phyloP scores from a whole-genome alignment of 768 basidiomycete genomes.

The Collybiopsis luxurians region DNA sequence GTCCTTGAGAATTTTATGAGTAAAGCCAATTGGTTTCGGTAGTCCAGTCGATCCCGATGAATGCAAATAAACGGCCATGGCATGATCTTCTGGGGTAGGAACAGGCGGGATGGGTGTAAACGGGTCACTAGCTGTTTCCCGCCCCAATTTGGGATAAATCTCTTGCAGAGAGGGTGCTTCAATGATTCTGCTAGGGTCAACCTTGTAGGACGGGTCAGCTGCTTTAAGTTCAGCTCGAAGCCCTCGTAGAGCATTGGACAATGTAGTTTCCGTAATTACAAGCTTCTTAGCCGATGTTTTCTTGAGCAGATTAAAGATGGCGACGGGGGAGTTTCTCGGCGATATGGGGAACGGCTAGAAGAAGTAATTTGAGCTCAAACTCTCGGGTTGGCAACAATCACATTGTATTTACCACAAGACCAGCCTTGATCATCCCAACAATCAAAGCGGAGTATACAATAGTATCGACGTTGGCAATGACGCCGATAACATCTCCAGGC shows the following conservation, averaged over 20 bases:
- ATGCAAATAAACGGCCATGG: constrained; percentile 20
- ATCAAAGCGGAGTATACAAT: constrained; percentile 18
- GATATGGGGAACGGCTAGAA: constrained; percentile 39
- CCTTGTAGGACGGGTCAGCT: constrained; percentile 16
- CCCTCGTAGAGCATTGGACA: constrained; percentile 25
- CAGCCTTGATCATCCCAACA: constrained; percentile 17
- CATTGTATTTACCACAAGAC: constrained; percentile 13
- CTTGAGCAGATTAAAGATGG: constrained; percentile 31
- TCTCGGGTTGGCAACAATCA: background rate
- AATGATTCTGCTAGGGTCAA: constrained; percentile 21
- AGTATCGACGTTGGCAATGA: constrained; percentile 21
- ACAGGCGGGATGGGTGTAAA: constrained; percentile 26
- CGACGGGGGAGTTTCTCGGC: constrained; percentile 33
- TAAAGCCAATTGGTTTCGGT: constrained; percentile 1
- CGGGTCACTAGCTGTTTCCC: constrained; percentile 25
- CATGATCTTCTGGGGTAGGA: background rate
- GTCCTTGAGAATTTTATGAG: background rate
- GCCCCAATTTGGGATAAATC: constrained; percentile 39
- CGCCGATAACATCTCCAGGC: constrained; percentile 16
- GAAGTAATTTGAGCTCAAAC: constrained; percentile 1
- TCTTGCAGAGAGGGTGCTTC: constrained; percentile 28
- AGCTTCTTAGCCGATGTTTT: constrained; percentile 36
- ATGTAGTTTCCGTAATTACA: constrained; percentile 28
- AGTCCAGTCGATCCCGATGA: constrained; percentile 30
- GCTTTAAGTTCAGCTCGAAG: constrained; percentile 20